Percentiles rank a stretch among this genome's conserved stretches.
phyloP scores from a whole-genome alignment of 2,329 filamentous ascomycete genomes.

The Penicillium sp. region DNA sequence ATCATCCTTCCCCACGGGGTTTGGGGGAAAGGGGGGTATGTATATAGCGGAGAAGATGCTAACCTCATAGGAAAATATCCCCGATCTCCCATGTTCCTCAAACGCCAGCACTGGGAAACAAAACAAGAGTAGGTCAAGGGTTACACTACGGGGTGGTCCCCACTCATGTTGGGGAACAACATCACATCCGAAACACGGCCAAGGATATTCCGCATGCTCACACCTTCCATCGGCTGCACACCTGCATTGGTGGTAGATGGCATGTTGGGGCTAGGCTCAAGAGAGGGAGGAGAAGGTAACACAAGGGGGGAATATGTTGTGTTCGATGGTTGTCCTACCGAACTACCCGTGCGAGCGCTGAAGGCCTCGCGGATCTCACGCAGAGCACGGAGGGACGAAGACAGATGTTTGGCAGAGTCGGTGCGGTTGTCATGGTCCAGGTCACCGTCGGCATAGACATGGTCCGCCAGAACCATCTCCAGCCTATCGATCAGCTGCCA shows the following conservation, averaged over 20 bases:
- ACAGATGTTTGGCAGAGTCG: slow-evolving; percentile 36
- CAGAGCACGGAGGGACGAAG: slow-evolving; percentile 35
- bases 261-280: slow-evolving; percentile 9
- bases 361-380: slow-evolving; percentile 35
- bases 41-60: not conserved
- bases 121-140: not conserved
- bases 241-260: not conserved
- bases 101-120: not conserved
- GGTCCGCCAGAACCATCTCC: slow-evolving; percentile 33
- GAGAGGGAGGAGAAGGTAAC: slow-evolving; percentile 19
- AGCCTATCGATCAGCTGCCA: slow-evolving; percentile 32
- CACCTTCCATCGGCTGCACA: slow-evolving; percentile 21
- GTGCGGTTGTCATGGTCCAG: slow-evolving; percentile 29
- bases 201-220: slow-evolving; percentile 34
- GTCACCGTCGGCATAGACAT: slow-evolving; percentile 31
- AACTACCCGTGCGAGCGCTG: slow-evolving; percentile 15
- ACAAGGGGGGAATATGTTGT: slow-evolving; percentile 11
- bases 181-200: slow-evolving; percentile 38
- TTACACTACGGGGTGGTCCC: slow-evolving; percentile 8
- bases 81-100: not conserved
- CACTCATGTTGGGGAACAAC: slow-evolving; percentile 36
- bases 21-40: not conserved
- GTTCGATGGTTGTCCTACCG: not conserved
- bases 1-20: not conserved
- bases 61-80: not conserved